Base-by-base conservation (phyloP, 2,329 filamentous ascomycete genomes). In the Aspergillus luchuensis region DNA sequence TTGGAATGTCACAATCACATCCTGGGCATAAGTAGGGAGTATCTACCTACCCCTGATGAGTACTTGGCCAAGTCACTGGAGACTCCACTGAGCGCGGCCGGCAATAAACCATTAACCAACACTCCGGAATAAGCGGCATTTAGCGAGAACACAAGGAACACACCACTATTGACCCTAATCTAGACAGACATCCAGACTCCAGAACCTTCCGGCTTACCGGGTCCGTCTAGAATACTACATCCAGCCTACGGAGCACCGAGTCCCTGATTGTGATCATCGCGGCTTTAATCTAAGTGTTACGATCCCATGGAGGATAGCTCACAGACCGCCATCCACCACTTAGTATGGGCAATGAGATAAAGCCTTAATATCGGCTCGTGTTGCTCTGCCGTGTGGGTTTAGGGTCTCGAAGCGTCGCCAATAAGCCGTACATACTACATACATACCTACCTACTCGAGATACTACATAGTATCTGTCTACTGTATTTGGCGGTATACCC, bases 261-360 rank as follows among this genome's bases (percentile, higher is more conserved):
- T 36, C 54, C 54, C 54, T 48, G 54, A 56, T 56, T 56, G 25
- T 33, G 41, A 56, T 48, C 43, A 56, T 56, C 43, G 19, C 17
- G 36, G 13, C 28, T 38, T 43, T 43, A 41, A 43, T 43, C 13
- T 43, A 30, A 43, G 10, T 36, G 25, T 28, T 33, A 33, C 47
- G 17, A 56, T 50, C 47, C 7, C 30, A 33, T 30, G 23, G 47
- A 30, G 10, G 47, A 30, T 15, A 17, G 47, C 47, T 50, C 47
- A 50, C 47, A 50, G 47, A 50, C 47, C 47, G 47, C 47, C 47
- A 50, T 17, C 15, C 25, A 30, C 25, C 47, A 17, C 3, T 30
- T 4, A 43, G 15, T 43, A n/a, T 43, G 33, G 11, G 10, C 47
- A 17, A 19, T n/a, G 23, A 30, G 47, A 50, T 50, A 50, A 50